Evolutionary conservation across 2,329 filamentous ascomycete species (phyloP), one percentile per base, ranked within the genome.

Genomic region (Pestalotiopsis sp.): DNA sequence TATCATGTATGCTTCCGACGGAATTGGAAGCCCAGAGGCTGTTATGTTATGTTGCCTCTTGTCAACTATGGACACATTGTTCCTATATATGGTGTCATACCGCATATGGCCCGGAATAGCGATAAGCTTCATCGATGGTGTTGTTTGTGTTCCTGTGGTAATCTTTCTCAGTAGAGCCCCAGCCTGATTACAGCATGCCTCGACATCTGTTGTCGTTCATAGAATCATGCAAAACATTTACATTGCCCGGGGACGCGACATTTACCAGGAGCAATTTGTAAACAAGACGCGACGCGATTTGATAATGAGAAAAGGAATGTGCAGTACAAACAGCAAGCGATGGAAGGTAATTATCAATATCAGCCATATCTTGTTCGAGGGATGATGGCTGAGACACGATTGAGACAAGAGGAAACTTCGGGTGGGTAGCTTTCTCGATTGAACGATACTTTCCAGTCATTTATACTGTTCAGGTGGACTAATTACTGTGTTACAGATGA

Each of bases 311-410:
- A 52, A 52, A 17, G 44, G 14, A 52, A 52, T 52, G 14, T 6
- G 44, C 10, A n/a, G 20, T n/a, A 22, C 20, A n/a, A 52, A 20
- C 17, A 9, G 44, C 17, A 52, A 52, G 44, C 17, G 20, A 52
- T 52, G 17, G 9, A 20, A 22, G 48, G 17, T 22, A 55, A 55
- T 22, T n/a, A 55, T 22, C 17, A 52, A 17, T 52, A 52, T 52
- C 20, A 20, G 20, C 20, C 14, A 52, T n/a, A 30, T 3, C 14
- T 52, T 52, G 44, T 52, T 9, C 17, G 44, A 52, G 44, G 44
- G 59, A 44, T 62, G 24, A 22, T 62, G 59, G 59, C 59, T 39
- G 59, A 62, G 59, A 39, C 59, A 62, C 56, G 13, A 7, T 59
- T 48, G 24, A 20, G n/a, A 20, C 22, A 44, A 52, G 11, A 44